Percentiles rank a stretch among this genome's conserved stretches.
Conservation (phyloP, 768 basidiomycete species). For the Exidia glandulosa region DNA sequence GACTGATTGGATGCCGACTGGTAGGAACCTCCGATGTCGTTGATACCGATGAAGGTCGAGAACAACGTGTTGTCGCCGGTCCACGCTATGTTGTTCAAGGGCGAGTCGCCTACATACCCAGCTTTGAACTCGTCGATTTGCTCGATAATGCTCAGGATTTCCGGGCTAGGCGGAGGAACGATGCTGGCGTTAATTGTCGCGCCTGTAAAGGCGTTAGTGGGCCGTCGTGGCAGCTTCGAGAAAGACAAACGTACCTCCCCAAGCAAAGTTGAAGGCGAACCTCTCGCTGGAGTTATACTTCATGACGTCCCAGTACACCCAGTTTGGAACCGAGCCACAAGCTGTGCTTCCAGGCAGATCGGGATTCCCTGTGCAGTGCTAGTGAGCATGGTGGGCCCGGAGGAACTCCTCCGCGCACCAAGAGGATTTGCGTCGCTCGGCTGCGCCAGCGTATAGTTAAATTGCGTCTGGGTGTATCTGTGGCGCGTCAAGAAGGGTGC, state of each 20-base stretch:
- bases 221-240: conserved; percentile 48
- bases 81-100: conserved; percentile 42
- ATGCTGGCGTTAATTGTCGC: conserved; percentile 15
- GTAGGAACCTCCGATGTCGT: conserved; percentile 33
- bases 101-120: conserved; percentile 33
- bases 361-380: conserved; percentile 24
- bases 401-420: conserved; percentile 13
- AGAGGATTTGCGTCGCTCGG: conserved; percentile 37
- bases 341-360: conserved; percentile 41
- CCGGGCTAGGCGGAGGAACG: conserved; percentile 40
- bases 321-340: conserved; percentile 37
- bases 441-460: conserved; percentile 25
- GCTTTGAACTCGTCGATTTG: conserved; percentile 48
- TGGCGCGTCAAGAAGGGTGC: not conserved
- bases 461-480: conserved; percentile 45
- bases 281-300: conserved; percentile 42
- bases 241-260: conserved; percentile 42
- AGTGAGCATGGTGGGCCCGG: too few relatives aligned
- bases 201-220: conserved; percentile 18
- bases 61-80: conserved; percentile 46
- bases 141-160: conserved; percentile 43
- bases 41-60: conserved; percentile 60
- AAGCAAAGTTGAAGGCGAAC: conserved; percentile 56
- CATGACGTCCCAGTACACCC: conserved; percentile 43
- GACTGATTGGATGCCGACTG: not conserved